A percentile compares a stretch with the other conserved stretches of the same genome.
Evolutionary conservation across 2,329 filamentous ascomycete genomes (phyloP).

Genomic region (Keithomyces neogunnii): DNA sequence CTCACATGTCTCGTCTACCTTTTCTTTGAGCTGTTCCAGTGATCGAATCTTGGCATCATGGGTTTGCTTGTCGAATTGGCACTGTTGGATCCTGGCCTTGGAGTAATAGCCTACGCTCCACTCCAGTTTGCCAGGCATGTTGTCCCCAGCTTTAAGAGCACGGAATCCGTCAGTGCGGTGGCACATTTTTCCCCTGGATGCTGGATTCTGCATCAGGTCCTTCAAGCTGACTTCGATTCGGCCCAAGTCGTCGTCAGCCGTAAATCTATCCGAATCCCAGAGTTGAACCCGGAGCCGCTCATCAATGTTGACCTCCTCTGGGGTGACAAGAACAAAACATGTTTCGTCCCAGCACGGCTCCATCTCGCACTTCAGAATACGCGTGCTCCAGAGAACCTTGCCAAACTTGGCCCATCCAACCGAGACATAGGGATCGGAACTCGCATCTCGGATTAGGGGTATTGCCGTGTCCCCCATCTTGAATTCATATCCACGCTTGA

Average conservation of each 20-base stretch:
- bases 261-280: constrained; percentile 67
- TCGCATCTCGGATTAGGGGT: constrained; percentile 48
- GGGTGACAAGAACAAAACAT: constrained; percentile 58
- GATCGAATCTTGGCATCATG: constrained; percentile 48
- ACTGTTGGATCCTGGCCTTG: constrained; percentile 54
- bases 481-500: constrained; percentile 61
- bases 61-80: constrained; percentile 53
- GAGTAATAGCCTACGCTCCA: constrained; percentile 68
- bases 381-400: constrained; percentile 51
- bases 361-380: constrained; percentile 57
- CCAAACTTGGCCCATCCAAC: constrained; percentile 74
- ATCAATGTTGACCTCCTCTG: constrained; percentile 63
- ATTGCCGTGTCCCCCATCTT: constrained; percentile 61
- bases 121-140: constrained; percentile 59
- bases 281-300: constrained; percentile 62
- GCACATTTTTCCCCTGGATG: constrained; percentile 53
- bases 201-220: constrained; percentile 49
- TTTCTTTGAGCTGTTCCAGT: constrained; percentile 49
- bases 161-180: constrained; percentile 57
- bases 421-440: constrained; percentile 62
- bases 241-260: constrained; percentile 66
- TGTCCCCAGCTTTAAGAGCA: constrained; percentile 55
- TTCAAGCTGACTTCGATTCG: constrained; percentile 63
- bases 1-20: constrained; percentile 45
- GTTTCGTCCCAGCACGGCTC: constrained; percentile 65